Evolutionary conservation across 2,329 filamentous ascomycete species (phyloP).

Genomic region (Nothopassalora personata): DNA sequence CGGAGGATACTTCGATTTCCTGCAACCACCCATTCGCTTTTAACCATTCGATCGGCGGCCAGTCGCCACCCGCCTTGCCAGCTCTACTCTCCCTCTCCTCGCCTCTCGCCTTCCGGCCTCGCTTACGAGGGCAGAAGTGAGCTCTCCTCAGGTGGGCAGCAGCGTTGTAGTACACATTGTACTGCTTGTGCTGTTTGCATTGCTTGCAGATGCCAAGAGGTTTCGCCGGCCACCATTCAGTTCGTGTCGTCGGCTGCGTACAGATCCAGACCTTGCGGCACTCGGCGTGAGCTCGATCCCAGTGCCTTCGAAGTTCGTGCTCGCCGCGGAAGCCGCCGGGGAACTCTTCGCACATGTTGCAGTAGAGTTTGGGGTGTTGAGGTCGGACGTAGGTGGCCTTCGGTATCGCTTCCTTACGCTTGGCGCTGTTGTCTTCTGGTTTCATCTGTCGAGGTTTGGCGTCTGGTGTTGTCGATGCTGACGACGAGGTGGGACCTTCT

Average conservation of each 20-base stretch:
- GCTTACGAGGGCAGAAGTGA: conserved; percentile 71
- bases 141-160: conserved; percentile 82
- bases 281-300: conserved; percentile 60
- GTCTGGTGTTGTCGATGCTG: not conserved
- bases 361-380: conserved; percentile 66
- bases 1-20: conserved; percentile 44
- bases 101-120: conserved; percentile 52
- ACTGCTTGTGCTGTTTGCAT: conserved; percentile 70
- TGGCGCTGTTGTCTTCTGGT: not conserved
- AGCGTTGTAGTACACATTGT: conserved; percentile 91
- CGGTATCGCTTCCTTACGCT: conserved; percentile 33
- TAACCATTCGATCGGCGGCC: conserved; percentile 55
- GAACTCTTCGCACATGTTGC: conserved; percentile 63
- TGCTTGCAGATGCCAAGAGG: conserved; percentile 78
- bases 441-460: conserved; percentile 1
- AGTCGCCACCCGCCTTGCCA: conserved; percentile 58
- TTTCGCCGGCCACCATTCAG: conserved; percentile 41
- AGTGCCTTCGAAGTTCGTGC: conserved; percentile 59
- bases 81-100: conserved; percentile 51
- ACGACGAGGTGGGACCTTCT: conserved; percentile 10
- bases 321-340: conserved; percentile 79
- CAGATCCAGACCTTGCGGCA: conserved; percentile 59
- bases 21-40: conserved; percentile 54
- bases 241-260: conserved; percentile 48
- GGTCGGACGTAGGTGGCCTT: conserved; percentile 59